Base-by-base conservation (phyloP, 441 rosid genomes). In the Jatropha podagrica region DNA sequence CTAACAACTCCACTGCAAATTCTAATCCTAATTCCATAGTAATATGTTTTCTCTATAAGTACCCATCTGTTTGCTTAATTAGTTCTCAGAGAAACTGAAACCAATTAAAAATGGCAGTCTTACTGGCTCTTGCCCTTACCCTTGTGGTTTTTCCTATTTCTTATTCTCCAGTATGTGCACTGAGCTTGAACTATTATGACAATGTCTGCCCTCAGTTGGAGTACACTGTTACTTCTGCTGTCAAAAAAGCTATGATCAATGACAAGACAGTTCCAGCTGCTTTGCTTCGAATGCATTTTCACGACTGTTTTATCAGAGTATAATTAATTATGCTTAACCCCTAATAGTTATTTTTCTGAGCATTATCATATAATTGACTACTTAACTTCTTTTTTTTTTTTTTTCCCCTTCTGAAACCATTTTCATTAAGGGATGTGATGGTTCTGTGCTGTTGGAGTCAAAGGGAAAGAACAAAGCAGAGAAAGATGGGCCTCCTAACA, bases 281-380 rank as follows among this genome's bases (percentile, higher is more conserved):
- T 6, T 74, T 89, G 37, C 88, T 89, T 38, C 82, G 90, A 77
- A 88, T 89, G 94, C 90, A 86, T 40, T 86, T 88, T 71, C 91
- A 88, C 17, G 94, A 88, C 71, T 86, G 89, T 52, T 89, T 87
- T 64, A 76, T 87, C 14, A 81, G 89, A 81, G 93, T 87, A 84
- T 48, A 3, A 51, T 74, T 52, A 18, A 26, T 13, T 42, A 6
- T 41, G 48, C 27, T 37, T 40, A 4, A 10, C 17, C 9, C 7
- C 46, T 8, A 42, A 5, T 42, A 44, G 6, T 44, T 44, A 6
- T 6, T 7, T 44, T 44, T 44, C 10, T 44, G 2, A 44, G 6
- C 7, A 6, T 44, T 44, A 6, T 44, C 10, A 6, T 44, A 44
- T 44, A 5, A 6, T 44, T 44, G 48, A 44, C 6, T 32, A 1